Base-by-base conservation (phyloP, 495 filamentous ascomycete species). In the Mycothermus thermophilus region DNA sequence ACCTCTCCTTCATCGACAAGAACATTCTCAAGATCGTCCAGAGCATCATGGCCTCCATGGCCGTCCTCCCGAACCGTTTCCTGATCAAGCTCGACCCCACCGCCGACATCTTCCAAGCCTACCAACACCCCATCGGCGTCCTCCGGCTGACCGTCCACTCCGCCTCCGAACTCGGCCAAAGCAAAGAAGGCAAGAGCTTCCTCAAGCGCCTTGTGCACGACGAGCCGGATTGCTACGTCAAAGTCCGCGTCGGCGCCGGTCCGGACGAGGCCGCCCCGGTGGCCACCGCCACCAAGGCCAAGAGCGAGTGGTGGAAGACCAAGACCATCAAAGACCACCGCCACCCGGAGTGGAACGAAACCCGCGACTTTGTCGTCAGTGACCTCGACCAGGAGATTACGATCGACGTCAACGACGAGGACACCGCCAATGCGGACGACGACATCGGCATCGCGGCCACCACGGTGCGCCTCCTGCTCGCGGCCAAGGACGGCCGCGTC, bases 51-150 rank as follows among this genome's bases (percentile, higher is more conserved):
- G 34, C 49, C 14, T 27, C 38, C 38, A 59, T 63, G 51, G 41
- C 45, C 20, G 54, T 57, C n/a, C 48, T 63, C 14, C 60, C 60
- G 9, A 63, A 63, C 48, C 58, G 60, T 12, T 57, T 57, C 47
- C 44, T 61, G 20, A 48, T 61, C 42, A 61, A 59, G 38, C 44
- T 63, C 8, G 60, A 59, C 41, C 26, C 56, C 4, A 47, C 27
- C 46, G 58, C 53, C 44, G 56, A 61, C 41, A 61, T 53, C 43
- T 58, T 63, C 53, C 52, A 54, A 41, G 56, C 61, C 8, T 60
- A 58, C 44, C 55, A 57, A 27, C 51, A 51, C 38, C 56, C 51
- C 8, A 46, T 51, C 24, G 61, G 61, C 30, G 44, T 62, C 18
- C 32, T 63, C 27, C 58, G 59, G 2, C 46, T 65, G 10, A 63